A percentile compares a stretch with the other conserved stretches of the same genome.
phyloP scores from a whole-genome alignment of 2,329 filamentous ascomycete genomes.

The Scedosporium minutisporum region DNA sequence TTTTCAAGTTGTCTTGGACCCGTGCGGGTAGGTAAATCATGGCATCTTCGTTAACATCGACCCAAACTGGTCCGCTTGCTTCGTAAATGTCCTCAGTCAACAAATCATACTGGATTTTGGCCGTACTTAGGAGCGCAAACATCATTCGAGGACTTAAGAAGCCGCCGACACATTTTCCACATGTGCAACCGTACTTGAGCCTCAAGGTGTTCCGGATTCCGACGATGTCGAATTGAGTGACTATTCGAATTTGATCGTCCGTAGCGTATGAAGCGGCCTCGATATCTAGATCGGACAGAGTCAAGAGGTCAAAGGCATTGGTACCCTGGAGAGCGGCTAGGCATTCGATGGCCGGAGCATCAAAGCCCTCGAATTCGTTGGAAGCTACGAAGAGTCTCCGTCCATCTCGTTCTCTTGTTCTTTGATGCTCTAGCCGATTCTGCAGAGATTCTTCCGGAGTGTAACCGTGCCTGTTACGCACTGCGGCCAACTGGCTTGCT shows the following conservation, averaged over 20 bases:
- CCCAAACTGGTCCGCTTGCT: not conserved
- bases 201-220: not conserved
- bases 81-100: not conserved
- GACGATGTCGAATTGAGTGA: not conserved
- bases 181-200: not conserved
- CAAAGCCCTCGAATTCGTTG: not conserved
- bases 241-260: not conserved
- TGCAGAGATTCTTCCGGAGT: not conserved
- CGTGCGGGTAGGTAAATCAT: not conserved
- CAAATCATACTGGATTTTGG: not conserved
- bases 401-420: not conserved
- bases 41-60: not conserved
- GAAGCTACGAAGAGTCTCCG: not conserved
- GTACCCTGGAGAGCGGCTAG: not conserved
- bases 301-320: not conserved
- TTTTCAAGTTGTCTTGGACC: not conserved
- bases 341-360: not conserved
- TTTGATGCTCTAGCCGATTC: not conserved
- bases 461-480: not conserved
- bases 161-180: not conserved
- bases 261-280: not conserved
- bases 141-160: not conserved
- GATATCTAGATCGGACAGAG: not conserved
- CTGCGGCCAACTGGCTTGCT: not conserved
- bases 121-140: not conserved